Percentiles rank a stretch among this genome's conserved stretches.
phyloP scores from a whole-genome alignment of 1,284 basidiomycete species.

The Rhodotorula sp. region DNA sequence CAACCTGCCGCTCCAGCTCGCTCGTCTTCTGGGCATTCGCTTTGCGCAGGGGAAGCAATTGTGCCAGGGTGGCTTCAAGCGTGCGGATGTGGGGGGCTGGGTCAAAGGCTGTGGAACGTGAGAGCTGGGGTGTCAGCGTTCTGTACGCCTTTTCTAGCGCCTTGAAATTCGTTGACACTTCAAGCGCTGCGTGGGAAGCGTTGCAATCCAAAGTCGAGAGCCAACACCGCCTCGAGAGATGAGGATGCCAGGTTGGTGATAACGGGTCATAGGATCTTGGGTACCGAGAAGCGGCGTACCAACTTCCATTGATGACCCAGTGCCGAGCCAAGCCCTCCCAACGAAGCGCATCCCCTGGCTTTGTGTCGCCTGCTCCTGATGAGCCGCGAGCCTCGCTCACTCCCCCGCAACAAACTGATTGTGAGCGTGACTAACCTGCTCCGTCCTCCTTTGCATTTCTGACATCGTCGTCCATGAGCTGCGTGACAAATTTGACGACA shows the following conservation, averaged over 20 bases:
- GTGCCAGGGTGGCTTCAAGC: conserved; percentile 86
- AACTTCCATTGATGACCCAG: too few relatives aligned
- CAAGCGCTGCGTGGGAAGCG: neutral
- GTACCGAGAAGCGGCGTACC: too few relatives aligned
- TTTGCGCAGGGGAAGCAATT: conserved; percentile 75
- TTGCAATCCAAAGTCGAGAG: neutral
- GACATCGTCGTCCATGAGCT: conserved; percentile 40
- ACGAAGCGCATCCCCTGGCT: too few relatives aligned
- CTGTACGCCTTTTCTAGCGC: too few relatives aligned
- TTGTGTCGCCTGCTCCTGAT: too few relatives aligned
- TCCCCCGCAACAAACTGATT: neutral
- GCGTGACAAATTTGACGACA: conserved; percentile 37
- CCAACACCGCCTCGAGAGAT: neutral
- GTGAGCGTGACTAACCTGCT: neutral
- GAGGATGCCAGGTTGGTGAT: neutral
- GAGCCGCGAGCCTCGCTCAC: too few relatives aligned
- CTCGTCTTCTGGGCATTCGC: conserved; percentile 85
- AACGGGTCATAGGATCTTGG: too few relatives aligned
- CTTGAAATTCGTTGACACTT: too few relatives aligned
- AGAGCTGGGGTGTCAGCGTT: neutral
- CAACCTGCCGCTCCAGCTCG: conserved; percentile 86
- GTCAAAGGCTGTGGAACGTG: conserved; percentile 73
- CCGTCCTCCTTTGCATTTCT: conserved; percentile 14
- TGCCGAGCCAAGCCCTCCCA: too few relatives aligned
- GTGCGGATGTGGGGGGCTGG: conserved; percentile 88